Evolutionary conservation across 805 yeast species (phyloP).

Genomic region (Blastobotrys peoriensis): DNA sequence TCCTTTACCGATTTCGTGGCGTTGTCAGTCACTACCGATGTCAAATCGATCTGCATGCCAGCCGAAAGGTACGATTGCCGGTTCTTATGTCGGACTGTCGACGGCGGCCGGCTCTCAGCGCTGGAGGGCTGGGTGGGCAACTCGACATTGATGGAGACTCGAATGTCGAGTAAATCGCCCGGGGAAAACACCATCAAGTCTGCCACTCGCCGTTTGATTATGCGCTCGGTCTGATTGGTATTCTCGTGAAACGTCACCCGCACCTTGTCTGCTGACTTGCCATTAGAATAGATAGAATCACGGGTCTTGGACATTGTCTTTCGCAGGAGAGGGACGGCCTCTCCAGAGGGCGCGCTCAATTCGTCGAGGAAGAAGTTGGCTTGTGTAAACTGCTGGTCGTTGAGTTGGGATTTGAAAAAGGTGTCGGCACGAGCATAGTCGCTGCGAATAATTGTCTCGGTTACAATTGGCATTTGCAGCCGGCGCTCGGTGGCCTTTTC

Average conservation of each 20-base stretch:
- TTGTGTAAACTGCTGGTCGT: conserved; percentile 22
- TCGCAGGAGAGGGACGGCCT: conserved; percentile 3
- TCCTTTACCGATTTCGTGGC: conserved; percentile 29
- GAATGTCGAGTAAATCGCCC: conserved; percentile 66
- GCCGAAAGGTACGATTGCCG: conserved; percentile 66
- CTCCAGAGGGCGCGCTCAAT: conserved; percentile 11
- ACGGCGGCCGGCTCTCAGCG: conserved; percentile 45
- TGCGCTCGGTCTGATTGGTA: conserved; percentile 45
- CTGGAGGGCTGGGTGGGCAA: conserved; percentile 39
- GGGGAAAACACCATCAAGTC: conserved; percentile 71
- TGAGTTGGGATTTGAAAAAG: conserved; percentile 25
- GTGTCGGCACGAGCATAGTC: conserved; percentile 23
- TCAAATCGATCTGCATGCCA: conserved; percentile 35
- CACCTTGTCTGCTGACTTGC: conserved; percentile 16
- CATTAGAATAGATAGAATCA: conserved; percentile 13
- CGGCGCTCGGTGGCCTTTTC: conserved; percentile 25
- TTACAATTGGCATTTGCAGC: conserved; percentile 25
- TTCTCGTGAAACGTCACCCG: conserved; percentile 27
- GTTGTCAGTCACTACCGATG: conserved; percentile 25
- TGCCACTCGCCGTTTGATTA: conserved; percentile 68
- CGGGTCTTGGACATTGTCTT: conserved; percentile 8
- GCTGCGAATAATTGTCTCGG: conserved; percentile 29
- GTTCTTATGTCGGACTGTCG: conserved; percentile 60
- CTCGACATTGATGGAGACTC: conserved; percentile 73
- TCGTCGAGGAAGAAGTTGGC: conserved; percentile 20